phyloP scores from a whole-genome alignment of 2,329 filamentous ascomycete genomes.

The Thermoascus crustaceus region DNA sequence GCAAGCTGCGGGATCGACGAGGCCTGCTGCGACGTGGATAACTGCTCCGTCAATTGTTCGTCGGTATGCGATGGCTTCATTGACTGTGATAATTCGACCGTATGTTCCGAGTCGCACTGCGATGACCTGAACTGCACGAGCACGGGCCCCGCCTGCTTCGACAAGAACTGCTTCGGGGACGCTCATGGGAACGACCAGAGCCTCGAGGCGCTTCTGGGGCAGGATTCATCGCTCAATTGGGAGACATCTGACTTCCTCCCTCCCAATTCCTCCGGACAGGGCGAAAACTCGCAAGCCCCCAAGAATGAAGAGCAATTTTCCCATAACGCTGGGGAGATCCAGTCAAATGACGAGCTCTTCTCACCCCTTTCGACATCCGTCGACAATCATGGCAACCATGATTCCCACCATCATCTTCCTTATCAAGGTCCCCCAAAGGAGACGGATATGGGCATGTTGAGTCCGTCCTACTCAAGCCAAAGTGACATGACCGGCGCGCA shows the following conservation, averaged over 20 bases:
- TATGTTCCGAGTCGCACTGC: conserved; percentile 28
- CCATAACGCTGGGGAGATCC: background rate
- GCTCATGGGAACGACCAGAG: conserved; percentile 17
- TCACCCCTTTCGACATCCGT: conserved; percentile 1
- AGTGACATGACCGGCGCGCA: conserved; percentile 24
- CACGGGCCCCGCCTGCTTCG: conserved; percentile 30
- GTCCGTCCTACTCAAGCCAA: conserved; percentile 17
- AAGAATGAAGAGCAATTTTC: conserved; percentile 15
- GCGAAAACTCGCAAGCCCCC: conserved; percentile 11
- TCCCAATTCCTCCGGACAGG: conserved; percentile 13
- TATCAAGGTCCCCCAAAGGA: conserved; percentile 21
- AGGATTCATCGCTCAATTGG: conserved; percentile 21
- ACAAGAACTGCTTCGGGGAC: conserved; percentile 27
- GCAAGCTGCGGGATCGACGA: conserved; percentile 22
- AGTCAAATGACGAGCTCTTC: background rate
- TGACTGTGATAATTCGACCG: conserved; percentile 30
- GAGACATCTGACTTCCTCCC: conserved; percentile 22
- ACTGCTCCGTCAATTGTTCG: conserved; percentile 29
- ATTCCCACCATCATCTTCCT: conserved; percentile 1
- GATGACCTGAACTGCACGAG: conserved; percentile 19
- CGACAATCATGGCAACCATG: conserved; percentile 2
- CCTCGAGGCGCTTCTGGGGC: conserved; percentile 26
- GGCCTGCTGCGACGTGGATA: conserved; percentile 32
- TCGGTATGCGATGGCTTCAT: conserved; percentile 35
- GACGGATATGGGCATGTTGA: conserved; percentile 15